Evolutionary conservation across 352 stramenopile genomes (phyloP), one percentile per base, ranked within the genome.

Genomic region (Phytopythium aichiense): DNA sequence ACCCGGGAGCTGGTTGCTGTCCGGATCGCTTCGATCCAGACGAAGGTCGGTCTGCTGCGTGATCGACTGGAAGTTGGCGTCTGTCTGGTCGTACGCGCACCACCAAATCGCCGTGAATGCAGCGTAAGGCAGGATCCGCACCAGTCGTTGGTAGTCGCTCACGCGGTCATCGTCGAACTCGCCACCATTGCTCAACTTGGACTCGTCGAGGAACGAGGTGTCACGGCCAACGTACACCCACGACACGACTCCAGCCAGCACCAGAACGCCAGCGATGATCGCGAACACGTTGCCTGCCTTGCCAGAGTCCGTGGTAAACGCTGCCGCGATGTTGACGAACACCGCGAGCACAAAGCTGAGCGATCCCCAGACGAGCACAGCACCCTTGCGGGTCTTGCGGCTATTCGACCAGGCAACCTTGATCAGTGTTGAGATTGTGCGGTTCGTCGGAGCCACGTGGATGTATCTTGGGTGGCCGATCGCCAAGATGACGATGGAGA

Each of bases 11-110:
- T 89, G 79, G 5, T 42, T 72, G 56, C 70, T 74, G 60, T 85
- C 56, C 9, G 65, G 65, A 35, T 71, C 70, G 68, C 6, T 48
- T 63, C 25, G 25, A 56, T 68, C 70, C 12, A 79, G 73, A 56
- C 81, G 81, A 52, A 87, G 52, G 58, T 90, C 81, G 40, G 67
- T 79, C 64, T 90, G 81, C 65, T 90, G 81, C 11, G 77, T 81
- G 65, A 90, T 88, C 15, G 76, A 73, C 70, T 89, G 80, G 67
- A 84, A 84, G 66, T 90, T 89, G 69, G 72, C 81, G 48, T 87
- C 75, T 0, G 68, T 80, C 65, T 90, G 81, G 65, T 90, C 77
- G 61, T 90, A 86, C 5, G 70, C 72, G 22, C 71, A 81, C 4
- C 84, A 50, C 81, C 81, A 89, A 58, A 89, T 77, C 59, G 87